Evolutionary conservation across 2,329 filamentous ascomycete genomes (phyloP).

Genomic region (Macrophomina phaseolina): DNA sequence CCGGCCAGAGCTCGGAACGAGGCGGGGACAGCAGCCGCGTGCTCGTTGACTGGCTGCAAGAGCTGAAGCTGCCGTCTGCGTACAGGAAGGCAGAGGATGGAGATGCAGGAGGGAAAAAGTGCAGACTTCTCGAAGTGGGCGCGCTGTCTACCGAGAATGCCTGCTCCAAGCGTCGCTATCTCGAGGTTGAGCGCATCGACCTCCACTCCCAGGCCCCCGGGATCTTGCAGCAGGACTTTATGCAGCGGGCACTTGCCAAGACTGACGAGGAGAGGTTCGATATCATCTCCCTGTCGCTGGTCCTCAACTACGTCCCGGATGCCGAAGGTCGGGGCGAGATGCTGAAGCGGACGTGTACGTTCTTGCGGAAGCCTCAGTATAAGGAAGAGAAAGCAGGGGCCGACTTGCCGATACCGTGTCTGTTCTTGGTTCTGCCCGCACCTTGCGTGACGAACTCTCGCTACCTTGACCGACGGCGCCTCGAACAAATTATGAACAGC

Average conservation of each 20-base stretch:
- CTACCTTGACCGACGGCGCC: conserved; percentile 75
- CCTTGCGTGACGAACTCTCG: conserved; percentile 90
- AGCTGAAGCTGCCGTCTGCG: conserved; percentile 27
- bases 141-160: conserved; percentile 84
- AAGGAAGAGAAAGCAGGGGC: conserved; percentile 27
- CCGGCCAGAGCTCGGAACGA: conserved; percentile 64
- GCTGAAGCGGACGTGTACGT: conserved; percentile 59
- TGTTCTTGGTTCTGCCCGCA: conserved; percentile 89
- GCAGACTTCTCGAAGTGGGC: conserved; percentile 85
- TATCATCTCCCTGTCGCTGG: conserved; percentile 87
- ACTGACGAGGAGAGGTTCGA: conserved; percentile 73
- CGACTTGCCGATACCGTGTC: conserved; percentile 61
- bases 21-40: conserved; percentile 69
- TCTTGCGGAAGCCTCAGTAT: conserved; percentile 35
- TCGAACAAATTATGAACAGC: conserved; percentile 75
- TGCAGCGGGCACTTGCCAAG: conserved; percentile 78
- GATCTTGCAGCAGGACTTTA: conserved; percentile 91
- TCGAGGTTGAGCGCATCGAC: conserved; percentile 84
- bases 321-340: conserved; percentile 78
- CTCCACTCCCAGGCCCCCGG: conserved; percentile 82
- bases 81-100: conserved; percentile 20
- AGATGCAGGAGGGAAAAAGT: conserved; percentile 30
- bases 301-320: conserved; percentile 92
- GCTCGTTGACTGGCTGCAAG: conserved; percentile 63
- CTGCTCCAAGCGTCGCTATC: conserved; percentile 71